Percentiles rank a stretch among this genome's conserved stretches.
Conservation (phyloP, 345 rosid species). For the Cardamine occulta region DNA sequence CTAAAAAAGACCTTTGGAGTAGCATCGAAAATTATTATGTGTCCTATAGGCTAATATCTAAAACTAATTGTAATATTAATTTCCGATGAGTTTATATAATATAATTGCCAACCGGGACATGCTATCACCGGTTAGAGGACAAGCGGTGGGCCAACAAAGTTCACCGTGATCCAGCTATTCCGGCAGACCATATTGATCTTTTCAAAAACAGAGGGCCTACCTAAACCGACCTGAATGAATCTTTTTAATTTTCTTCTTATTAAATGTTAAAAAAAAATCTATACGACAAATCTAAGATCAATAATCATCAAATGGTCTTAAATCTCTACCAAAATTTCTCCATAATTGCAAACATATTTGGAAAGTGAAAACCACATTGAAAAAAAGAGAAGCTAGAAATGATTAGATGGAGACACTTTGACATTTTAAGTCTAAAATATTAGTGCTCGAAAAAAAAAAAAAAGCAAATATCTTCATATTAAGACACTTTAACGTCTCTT, state of each 20-base stretch:
- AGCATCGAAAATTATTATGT: no score
- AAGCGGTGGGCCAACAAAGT: constrained; percentile 22
- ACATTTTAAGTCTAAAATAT: neutral
- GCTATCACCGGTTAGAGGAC: constrained; percentile 13
- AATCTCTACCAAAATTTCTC: neutral
- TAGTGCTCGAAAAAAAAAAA: neutral
- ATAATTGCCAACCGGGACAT: neutral
- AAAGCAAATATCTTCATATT: constrained; percentile 5
- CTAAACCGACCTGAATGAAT: constrained; percentile 12
- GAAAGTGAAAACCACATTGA: neutral
- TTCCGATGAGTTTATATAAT: neutral
- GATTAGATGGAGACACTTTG: constrained; percentile 27
- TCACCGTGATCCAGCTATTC: constrained; percentile 31
- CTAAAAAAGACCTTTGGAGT: no score
- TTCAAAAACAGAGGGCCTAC: neutral
- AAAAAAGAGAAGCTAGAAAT: neutral
- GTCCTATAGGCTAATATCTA: no score
- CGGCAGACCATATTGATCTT: constrained; percentile 19
- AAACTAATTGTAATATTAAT: no score
- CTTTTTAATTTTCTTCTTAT: neutral
- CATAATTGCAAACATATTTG: neutral
- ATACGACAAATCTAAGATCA: neutral
- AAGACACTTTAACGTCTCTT: constrained; percentile 25
- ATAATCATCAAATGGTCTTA: neutral
- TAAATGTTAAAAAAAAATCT: neutral